Evolutionary conservation across 2,329 filamentous ascomycete species (phyloP).

Genomic region (Emericellopsis atlantica): DNA sequence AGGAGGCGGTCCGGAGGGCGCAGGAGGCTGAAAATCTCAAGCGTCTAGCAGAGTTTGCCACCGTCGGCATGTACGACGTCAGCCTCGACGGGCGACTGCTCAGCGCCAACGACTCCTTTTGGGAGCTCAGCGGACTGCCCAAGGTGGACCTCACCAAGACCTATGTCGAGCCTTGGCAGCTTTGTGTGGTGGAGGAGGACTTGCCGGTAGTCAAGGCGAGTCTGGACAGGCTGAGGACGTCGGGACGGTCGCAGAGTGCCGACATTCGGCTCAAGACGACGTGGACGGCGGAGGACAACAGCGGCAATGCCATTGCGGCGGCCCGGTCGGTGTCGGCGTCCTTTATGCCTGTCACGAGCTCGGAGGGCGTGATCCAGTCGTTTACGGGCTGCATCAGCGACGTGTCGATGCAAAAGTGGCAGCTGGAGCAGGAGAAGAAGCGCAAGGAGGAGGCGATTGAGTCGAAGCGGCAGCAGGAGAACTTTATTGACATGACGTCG

Average conservation of each 20-base stretch:
- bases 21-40: conserved; percentile 40
- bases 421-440: conserved; percentile 33
- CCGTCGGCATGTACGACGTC: conserved; percentile 43
- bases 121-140: conserved; percentile 35
- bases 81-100: conserved; percentile 34
- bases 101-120: conserved; percentile 40
- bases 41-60: conserved; percentile 39
- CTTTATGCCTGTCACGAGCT: conserved; percentile 34
- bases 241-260: conserved; percentile 28
- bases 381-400: conserved; percentile 34
- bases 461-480: conserved; percentile 58
- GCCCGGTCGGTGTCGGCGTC: conserved; percentile 36
- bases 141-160: conserved; percentile 24
- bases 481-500: conserved; percentile 66
- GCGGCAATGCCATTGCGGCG: conserved; percentile 26
- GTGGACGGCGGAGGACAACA: conserved; percentile 30
- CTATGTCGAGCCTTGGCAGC: conserved; percentile 29
- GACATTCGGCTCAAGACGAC: conserved; percentile 35
- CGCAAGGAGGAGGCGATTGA: conserved; percentile 44
- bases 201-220: conserved; percentile 23
- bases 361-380: conserved; percentile 31
- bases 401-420: conserved; percentile 36
- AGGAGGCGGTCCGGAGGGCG: conserved; percentile 33
- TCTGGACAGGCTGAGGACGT: conserved; percentile 22
- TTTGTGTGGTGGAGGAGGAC: conserved; percentile 32